Percentiles rank a stretch among this genome's conserved stretches.
Conservation (phyloP, 352 stramenopile genomes). For the Pythium apleroticum region DNA sequence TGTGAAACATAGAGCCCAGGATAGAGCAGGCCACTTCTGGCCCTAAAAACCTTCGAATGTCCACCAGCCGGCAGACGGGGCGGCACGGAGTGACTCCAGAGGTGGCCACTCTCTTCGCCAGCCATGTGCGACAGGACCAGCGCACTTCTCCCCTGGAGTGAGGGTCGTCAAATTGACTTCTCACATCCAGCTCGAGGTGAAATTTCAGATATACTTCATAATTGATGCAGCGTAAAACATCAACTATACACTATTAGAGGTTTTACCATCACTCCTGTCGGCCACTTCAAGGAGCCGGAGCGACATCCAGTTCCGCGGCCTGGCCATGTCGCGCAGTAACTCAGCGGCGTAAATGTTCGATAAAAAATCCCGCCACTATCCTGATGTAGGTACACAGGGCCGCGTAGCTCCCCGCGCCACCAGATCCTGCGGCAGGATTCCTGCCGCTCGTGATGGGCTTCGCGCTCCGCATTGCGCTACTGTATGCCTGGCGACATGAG, state of each 20-base stretch:
- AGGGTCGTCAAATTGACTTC: constrained; percentile 3
- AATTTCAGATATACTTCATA: no score
- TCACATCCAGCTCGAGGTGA: neutral
- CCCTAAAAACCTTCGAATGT: constrained; percentile 11
- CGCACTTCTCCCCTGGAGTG: neutral
- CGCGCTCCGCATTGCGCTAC: neutral
- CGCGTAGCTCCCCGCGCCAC: neutral
- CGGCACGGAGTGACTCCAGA: neutral
- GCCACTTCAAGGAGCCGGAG: constrained; percentile 23
- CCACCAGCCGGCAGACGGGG: constrained; percentile 3
- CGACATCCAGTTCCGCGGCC: constrained; percentile 14
- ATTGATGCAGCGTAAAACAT: no score
- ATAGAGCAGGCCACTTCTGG: neutral
- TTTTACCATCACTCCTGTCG: neutral
- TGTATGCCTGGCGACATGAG: constrained; percentile 3
- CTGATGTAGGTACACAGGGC: neutral
- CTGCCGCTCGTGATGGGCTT: neutral
- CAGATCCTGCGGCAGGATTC: neutral
- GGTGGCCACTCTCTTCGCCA: constrained; percentile 2
- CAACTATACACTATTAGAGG: constrained; percentile 2
- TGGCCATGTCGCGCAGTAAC: constrained; percentile 15
- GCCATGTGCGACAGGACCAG: constrained; percentile 14
- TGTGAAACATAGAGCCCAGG: neutral
- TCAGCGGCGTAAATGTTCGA: constrained; percentile 3
- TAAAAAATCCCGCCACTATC: constrained; percentile 6